A percentile compares a stretch with the other conserved stretches of the same genome.
Evolutionary conservation across 2,329 filamentous ascomycete genomes (phyloP).

Genomic region (Pyrenochaeta sp.): DNA sequence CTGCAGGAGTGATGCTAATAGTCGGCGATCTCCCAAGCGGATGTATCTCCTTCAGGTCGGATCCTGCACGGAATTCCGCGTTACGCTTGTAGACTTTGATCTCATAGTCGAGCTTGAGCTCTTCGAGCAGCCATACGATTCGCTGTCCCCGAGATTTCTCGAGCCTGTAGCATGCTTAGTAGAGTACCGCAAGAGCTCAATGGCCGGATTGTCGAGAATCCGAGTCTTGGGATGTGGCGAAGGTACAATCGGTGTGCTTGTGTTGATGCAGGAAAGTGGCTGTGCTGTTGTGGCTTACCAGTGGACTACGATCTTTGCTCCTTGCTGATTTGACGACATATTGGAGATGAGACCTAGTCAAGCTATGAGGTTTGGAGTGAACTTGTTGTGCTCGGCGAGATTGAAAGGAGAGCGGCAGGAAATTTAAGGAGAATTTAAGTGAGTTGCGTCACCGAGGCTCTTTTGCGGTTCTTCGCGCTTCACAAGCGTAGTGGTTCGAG

Average conservation of each 20-base stretch:
- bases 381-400: neutral
- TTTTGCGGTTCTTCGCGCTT: slow-evolving; percentile 1
- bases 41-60: slow-evolving; percentile 78
- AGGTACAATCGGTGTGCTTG: neutral
- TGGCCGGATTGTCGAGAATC: slow-evolving; percentile 4
- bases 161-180: slow-evolving; percentile 65
- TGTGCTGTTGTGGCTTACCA: slow-evolving; percentile 35
- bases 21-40: slow-evolving; percentile 88
- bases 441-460: slow-evolving; percentile 9
- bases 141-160: slow-evolving; percentile 82
- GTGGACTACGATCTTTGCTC: slow-evolving; percentile 45
- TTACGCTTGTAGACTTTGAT: slow-evolving; percentile 79
- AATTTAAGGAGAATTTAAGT: neutral
- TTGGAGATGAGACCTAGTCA: neutral
- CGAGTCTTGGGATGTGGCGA: neutral
- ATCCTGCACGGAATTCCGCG: slow-evolving; percentile 71
- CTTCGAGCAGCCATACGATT: slow-evolving; percentile 85
- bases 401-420: neutral
- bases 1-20: slow-evolving; percentile 67
- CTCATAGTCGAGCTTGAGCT: slow-evolving; percentile 80
- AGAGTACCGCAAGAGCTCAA: neutral
- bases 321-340: slow-evolving; percentile 37
- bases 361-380: neutral
- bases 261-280: slow-evolving; percentile 3
- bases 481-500: slow-evolving; percentile 13